Percentiles rank a stretch among this genome's conserved stretches.
These are phyloP conservation scores for Encephalitozoon cuniculi DNA, from an alignment of 371 early-diverging fungal species.

Conservation along the genomic window DNA sequence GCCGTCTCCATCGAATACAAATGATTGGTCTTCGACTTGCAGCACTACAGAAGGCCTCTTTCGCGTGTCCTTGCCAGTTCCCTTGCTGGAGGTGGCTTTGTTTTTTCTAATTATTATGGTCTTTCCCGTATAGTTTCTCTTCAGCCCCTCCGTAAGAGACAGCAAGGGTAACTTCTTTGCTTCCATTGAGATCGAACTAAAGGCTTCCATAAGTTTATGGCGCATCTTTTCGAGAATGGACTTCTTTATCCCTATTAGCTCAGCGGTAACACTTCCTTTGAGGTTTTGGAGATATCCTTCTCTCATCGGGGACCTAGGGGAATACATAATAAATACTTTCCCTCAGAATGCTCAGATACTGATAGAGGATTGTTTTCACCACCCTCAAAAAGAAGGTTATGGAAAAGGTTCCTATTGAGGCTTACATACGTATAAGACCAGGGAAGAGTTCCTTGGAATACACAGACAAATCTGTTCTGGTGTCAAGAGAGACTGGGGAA, in stretches of 20 bases:
- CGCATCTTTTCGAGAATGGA: not conserved
- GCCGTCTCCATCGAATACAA: not conserved
- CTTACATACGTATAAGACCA: conserved; percentile 30
- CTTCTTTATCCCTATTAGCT: not conserved
- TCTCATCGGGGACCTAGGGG: not conserved
- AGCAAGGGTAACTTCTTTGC: not conserved
- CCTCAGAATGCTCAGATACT: not conserved
- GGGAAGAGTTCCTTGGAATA: not conserved
- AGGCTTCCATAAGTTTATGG: not conserved
- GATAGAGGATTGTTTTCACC: not conserved
- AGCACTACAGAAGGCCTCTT: not conserved
- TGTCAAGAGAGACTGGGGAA: not conserved
- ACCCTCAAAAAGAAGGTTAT: not conserved
- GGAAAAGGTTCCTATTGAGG: conserved; percentile 20
- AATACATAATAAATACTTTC: not conserved
- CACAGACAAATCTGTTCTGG: not conserved
- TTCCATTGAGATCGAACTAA: not conserved
- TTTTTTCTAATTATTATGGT: not conserved
- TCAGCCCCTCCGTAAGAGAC: not conserved
- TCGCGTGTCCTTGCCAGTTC: not conserved
- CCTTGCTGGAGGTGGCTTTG: too few species aligned
- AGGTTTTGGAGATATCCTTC: not conserved
- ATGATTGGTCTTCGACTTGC: conserved; percentile 1
- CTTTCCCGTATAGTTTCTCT: not conserved
- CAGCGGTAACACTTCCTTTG: not conserved